These are phyloP conservation scores for Polytrichum formosum DNA, from an alignment of 225 moss, liverwort and hornwort genomes.

Conservation along the genomic window DNA sequence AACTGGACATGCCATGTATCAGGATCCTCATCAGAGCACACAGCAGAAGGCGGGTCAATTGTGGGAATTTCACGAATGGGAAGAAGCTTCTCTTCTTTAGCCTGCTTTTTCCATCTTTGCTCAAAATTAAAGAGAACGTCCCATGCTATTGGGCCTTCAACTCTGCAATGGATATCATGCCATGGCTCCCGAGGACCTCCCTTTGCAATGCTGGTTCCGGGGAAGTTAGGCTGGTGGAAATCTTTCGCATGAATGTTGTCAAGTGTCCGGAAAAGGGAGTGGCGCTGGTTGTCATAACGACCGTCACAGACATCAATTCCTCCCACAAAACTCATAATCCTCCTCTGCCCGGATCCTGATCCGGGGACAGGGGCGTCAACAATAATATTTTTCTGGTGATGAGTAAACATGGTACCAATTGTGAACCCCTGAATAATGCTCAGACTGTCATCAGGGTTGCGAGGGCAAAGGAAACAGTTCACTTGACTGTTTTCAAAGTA, in stretches of 20 bases:
- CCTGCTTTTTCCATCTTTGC: slow-evolving; percentile 78
- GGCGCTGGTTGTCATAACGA: slow-evolving; percentile 74
- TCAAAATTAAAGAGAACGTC: slow-evolving; percentile 87
- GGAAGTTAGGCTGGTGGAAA: slow-evolving; percentile 77
- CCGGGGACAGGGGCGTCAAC: slow-evolving; percentile 67
- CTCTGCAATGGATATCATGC: slow-evolving; percentile 74
- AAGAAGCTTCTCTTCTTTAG: slow-evolving; percentile 8
- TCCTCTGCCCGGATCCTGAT: slow-evolving; percentile 32
- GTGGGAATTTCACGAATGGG: slow-evolving; percentile 30
- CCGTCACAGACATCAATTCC: slow-evolving; percentile 86
- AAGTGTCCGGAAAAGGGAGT: slow-evolving; percentile 61
- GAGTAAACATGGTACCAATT: slow-evolving; percentile 84
- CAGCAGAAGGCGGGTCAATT: slow-evolving; percentile 57
- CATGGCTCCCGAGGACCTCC: slow-evolving; percentile 90
- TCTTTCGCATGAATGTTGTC: slow-evolving; percentile 47
- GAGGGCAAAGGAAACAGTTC: slow-evolving; percentile 73
- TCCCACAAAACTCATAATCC: slow-evolving; percentile 72
- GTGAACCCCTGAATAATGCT: slow-evolving; percentile 61
- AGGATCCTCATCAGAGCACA: slow-evolving; percentile 50
- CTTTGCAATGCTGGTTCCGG: slow-evolving; percentile 22
- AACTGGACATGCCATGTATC: slow-evolving; percentile 84
- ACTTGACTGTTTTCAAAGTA: slow-evolving; percentile 49
- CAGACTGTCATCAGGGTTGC: slow-evolving; percentile 67
- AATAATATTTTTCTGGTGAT: slow-evolving; percentile 77
- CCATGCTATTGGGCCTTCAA: slow-evolving; percentile 80